Evolutionary conservation across 441 rosid species (phyloP).

Genomic region (Kokia cookei): DNA sequence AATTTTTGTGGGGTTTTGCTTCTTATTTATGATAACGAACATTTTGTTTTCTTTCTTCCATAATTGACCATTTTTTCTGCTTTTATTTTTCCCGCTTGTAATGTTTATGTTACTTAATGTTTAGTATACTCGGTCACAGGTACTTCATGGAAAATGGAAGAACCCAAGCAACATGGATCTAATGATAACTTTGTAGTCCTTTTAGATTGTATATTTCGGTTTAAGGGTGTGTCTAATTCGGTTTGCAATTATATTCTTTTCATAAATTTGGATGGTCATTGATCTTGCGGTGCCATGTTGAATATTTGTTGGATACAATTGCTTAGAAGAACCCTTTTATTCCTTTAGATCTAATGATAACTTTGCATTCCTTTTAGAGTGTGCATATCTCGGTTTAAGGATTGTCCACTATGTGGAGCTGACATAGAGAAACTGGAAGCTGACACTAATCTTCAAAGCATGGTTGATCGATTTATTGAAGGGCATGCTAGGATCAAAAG

Average conservation of each 20-base stretch:
- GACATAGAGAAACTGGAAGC: conserved; percentile 79
- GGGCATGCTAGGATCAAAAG: conserved; percentile 98
- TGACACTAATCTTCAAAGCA: conserved; percentile 65
- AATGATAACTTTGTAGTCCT: neutral
- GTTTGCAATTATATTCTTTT: neutral
- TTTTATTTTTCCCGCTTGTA: neutral
- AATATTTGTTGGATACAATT: neutral
- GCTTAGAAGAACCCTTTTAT: neutral
- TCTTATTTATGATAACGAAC: neutral
- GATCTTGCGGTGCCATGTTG: neutral
- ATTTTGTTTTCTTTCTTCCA: neutral
- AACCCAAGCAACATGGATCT: neutral
- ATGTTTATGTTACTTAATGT: no score
- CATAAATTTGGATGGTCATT: neutral
- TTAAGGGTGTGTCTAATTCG: neutral
- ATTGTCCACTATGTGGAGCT: conserved; percentile 98
- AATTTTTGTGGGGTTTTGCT: neutral
- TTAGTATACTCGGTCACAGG: no score
- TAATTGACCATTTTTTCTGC: neutral
- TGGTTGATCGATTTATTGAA: conserved; percentile 83
- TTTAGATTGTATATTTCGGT: neutral
- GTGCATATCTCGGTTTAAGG: conserved; percentile 74
- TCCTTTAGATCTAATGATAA: neutral
- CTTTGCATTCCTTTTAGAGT: conserved; percentile 32
- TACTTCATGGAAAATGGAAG: neutral